Evolutionary conservation across 202 grass and related monocot genomes (phyloP), one percentile per base, ranked within the genome.

Genomic region (Hordeum pubiflorum): DNA sequence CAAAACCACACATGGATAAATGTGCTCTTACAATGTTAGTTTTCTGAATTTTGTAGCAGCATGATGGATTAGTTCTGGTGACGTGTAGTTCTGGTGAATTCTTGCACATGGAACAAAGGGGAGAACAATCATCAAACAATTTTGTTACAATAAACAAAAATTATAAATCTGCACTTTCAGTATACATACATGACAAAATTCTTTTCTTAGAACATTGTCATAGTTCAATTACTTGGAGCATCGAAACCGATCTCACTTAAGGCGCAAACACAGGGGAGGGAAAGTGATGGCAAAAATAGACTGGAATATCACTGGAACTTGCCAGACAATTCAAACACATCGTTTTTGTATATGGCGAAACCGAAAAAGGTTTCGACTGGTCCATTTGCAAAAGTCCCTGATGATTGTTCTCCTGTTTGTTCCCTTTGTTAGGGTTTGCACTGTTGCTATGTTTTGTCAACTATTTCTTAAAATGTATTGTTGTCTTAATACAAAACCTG

Each of bases 271-370:
- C 34, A 56, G 68, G 24, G n/a, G 24, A 75, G 52, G 44, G 6
- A 60, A 37, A 73, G 20, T 64, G n/a, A 32, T 67, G 58, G 18
- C 73, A 78, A 73, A 73, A 46, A 75, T 31, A 59, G 37, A 78
- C 50, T 63, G 58, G 60, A 36, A 85, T 63, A 60, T 69, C 59
- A 88, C 72, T 85, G 58, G 76, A 82, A 80, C 20, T 88, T 86
- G 82, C 67, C 82, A 86, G 81, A 40, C 29, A 75, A 60, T 76
- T 85, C 54, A 88, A 88, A 83, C 79, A 79, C 39, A 77, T 7
- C 0, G 46, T 86, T 88, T 83, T 86, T 69, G 27, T 78, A 79
- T 67, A 82, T 59, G 82, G 74, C 56, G 75, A 79, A 90, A 31
- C 31, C 24, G 14, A 26, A 26, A 70, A 62, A 55, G 24, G 24